Evolutionary conservation across 441 rosid genomes (phyloP).

Genomic region (Mallotus japonicus): DNA sequence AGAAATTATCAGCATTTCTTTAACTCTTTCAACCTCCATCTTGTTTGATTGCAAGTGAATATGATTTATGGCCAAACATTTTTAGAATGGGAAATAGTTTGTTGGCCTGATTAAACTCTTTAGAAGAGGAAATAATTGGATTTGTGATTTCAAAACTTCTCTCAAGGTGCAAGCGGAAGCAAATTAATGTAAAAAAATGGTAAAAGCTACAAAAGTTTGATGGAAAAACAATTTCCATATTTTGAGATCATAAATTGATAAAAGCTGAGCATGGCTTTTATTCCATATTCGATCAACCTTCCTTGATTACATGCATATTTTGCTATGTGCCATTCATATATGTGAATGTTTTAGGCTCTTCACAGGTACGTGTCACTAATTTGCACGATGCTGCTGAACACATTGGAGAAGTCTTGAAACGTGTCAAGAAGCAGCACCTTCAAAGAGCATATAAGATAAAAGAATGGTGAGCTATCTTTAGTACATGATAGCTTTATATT

Average conservation of each 20-base stretch:
- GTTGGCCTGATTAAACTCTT: neutral
- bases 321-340: neutral
- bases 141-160: neutral
- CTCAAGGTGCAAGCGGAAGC: neutral
- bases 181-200: neutral
- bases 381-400: conserved; percentile 86
- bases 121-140: neutral
- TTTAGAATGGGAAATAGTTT: neutral
- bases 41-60: no score
- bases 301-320: neutral
- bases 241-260: neutral
- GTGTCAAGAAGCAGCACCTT: conserved; percentile 86
- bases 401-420: conserved; percentile 85
- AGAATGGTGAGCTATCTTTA: conserved; percentile 52
- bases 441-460: conserved; percentile 83
- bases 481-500: neutral
- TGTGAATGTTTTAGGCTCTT: conserved; percentile 9
- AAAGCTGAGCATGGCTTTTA: neutral
- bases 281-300: neutral
- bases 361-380: conserved; percentile 86
- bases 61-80: no score
- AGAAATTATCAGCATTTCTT: neutral
- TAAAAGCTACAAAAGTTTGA: neutral
- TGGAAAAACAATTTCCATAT: neutral
- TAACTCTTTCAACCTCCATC: no score